phyloP scores from a whole-genome alignment of 148 eudicot genomes.

The Spergularia bocconei region DNA sequence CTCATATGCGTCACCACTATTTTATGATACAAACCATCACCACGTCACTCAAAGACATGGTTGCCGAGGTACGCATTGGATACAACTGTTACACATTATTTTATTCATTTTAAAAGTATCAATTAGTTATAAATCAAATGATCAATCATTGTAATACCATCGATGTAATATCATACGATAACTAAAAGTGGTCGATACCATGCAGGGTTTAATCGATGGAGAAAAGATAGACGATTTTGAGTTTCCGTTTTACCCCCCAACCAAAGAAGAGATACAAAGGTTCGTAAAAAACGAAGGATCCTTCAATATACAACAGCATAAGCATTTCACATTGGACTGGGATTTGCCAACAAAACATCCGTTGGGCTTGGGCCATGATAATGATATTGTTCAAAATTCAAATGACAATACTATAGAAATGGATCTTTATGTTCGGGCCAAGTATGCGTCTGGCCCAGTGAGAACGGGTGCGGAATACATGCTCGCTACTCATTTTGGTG shows the following conservation, averaged over 20 bases:
- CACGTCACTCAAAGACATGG: slow-evolving; percentile 10
- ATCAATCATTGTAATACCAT: no score
- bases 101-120: no score
- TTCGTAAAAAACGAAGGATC: slow-evolving; percentile 13
- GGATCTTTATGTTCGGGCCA: background rate
- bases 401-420: background rate
- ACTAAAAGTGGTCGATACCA: no score
- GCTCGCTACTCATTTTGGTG: background rate
- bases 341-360: background rate
- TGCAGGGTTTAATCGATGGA: slow-evolving; percentile 16
- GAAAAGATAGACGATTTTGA: slow-evolving; percentile 10
- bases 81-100: no score
- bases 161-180: no score
- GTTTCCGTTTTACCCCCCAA: slow-evolving; percentile 20
- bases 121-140: no score
- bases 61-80: background rate
- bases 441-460: background rate
- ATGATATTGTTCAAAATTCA: background rate
- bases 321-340: slow-evolving; percentile 15
- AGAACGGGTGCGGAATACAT: background rate
- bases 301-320: background rate
- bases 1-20: background rate
- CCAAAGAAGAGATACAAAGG: slow-evolving; percentile 2
- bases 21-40: background rate
- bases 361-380: background rate